Evolutionary conservation across 139 green algal species (phyloP).

Genomic region (Microglena sp.): DNA sequence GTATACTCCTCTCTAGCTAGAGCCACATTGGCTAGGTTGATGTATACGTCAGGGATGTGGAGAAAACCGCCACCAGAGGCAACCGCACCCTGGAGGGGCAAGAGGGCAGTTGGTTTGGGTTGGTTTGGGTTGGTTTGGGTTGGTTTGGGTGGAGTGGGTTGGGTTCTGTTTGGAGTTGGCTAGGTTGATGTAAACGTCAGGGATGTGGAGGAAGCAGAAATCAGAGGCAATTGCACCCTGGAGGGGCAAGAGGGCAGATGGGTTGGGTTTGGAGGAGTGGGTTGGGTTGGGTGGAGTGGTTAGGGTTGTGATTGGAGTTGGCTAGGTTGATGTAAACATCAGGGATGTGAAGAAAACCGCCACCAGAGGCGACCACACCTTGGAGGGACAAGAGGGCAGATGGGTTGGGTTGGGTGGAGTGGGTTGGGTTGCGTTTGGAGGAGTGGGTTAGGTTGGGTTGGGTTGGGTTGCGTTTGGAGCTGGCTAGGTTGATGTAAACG

Average conservation of each 20-base stretch:
- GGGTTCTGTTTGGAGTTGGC: neutral
- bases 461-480: too few species aligned
- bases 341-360: neutral
- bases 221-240: conserved; percentile 1
- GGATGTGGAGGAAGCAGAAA: neutral
- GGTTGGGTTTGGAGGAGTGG: too few species aligned
- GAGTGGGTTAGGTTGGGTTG: too few species aligned
- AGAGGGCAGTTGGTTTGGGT: neutral
- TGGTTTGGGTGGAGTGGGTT: neutral
- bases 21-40: conserved; percentile 67
- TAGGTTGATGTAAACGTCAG: neutral
- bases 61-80: neutral
- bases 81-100: too few species aligned
- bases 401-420: neutral
- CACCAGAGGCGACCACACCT: neutral
- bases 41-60: conserved; percentile 33
- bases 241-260: neutral
- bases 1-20: conserved; percentile 52
- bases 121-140: neutral
- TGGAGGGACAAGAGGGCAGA: neutral
- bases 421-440: neutral
- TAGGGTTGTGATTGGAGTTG: neutral
- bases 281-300: too few species aligned
- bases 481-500: conserved; percentile 63
- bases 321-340: neutral